These are phyloP conservation scores for Geotrichum fermentans DNA, from an alignment of 1,139 yeast species.

Conservation along the genomic window DNA sequence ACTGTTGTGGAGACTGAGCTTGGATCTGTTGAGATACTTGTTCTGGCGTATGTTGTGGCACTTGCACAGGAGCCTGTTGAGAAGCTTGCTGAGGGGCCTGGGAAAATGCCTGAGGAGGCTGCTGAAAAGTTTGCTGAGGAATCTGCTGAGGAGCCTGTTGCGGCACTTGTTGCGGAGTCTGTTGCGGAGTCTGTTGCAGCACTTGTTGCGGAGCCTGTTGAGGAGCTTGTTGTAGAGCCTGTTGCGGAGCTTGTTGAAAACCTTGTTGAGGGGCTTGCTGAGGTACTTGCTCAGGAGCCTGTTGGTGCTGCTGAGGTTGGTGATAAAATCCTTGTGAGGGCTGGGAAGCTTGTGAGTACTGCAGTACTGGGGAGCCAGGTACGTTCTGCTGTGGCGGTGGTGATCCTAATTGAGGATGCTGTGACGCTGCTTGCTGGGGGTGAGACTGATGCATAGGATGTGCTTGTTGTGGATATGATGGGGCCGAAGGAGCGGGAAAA, in stretches of 20 bases:
- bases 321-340: slow-evolving; percentile 1
- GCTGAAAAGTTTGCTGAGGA: slow-evolving; percentile 8
- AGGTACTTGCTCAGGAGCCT: background rate
- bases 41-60: background rate
- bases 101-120: background rate
- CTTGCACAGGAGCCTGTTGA: slow-evolving; percentile 15
- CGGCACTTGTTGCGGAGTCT: slow-evolving; percentile 1
- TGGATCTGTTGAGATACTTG: no score
- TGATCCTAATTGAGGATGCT: background rate
- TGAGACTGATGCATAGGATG: slow-evolving; percentile 11
- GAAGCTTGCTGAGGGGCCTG: slow-evolving; percentile 2
- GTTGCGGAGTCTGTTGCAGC: slow-evolving; percentile 9
- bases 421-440: slow-evolving; percentile 3
- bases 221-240: slow-evolving; percentile 7
- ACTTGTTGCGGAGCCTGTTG: slow-evolving; percentile 3
- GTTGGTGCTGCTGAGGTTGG: slow-evolving; percentile 2
- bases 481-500: background rate
- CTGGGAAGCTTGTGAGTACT: background rate
- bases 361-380: no score
- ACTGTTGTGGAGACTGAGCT: no score
- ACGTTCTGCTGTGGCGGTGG: no score
- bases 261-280: background rate
- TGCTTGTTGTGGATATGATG: slow-evolving; percentile 2
- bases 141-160: slow-evolving; percentile 5
- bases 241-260: slow-evolving; percentile 12